Evolutionary conservation across 495 filamentous ascomycete genomes (phyloP).

Genomic region (Baudoinia panamericana): DNA sequence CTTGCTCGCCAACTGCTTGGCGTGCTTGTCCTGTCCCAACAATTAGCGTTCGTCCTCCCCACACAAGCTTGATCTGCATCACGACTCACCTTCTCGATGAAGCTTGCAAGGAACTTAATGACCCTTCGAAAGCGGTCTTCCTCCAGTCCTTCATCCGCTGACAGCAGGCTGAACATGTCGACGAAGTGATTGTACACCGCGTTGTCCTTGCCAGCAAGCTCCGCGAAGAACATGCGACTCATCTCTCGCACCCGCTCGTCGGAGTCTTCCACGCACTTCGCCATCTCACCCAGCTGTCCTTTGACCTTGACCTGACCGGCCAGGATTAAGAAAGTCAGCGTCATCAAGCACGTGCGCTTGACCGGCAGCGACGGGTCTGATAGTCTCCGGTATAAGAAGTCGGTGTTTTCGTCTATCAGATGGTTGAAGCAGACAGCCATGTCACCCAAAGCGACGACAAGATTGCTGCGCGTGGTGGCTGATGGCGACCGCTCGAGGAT

Average conservation of each 20-base stretch:
- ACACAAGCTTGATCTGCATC: too few species aligned
- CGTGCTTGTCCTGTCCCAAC: constrained; percentile 77
- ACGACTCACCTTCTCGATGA: constrained; percentile 81
- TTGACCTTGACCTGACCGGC: constrained; percentile 99
- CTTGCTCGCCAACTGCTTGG: constrained; percentile 88
- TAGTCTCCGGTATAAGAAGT: constrained; percentile 88
- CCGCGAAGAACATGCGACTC: constrained; percentile 95
- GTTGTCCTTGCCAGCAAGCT: constrained; percentile 94
- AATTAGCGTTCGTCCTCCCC: too few species aligned
- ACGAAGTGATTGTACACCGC: constrained; percentile 99
- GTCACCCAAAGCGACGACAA: constrained; percentile 90
- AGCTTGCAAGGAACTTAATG: constrained; percentile 81
- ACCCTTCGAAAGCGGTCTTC: constrained; percentile 75
- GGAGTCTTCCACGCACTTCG: constrained; percentile 89
- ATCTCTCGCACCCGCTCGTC: constrained; percentile 90
- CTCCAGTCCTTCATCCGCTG: constrained; percentile 65
- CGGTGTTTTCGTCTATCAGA: constrained; percentile 96
- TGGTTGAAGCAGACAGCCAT: constrained; percentile 99
- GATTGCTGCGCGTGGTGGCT: constrained; percentile 82
- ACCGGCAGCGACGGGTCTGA: constrained; percentile 81
- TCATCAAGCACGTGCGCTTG: constrained; percentile 97
- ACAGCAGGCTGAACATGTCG: constrained; percentile 93
- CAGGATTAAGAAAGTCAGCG: constrained; percentile 90
- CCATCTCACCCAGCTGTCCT: constrained; percentile 98
- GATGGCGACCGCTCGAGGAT: constrained; percentile 90